Percentiles rank a stretch among this genome's conserved stretches.
Evolutionary conservation across 2,329 filamentous ascomycete species (phyloP).

Genomic region (Botrytis byssoidea): DNA sequence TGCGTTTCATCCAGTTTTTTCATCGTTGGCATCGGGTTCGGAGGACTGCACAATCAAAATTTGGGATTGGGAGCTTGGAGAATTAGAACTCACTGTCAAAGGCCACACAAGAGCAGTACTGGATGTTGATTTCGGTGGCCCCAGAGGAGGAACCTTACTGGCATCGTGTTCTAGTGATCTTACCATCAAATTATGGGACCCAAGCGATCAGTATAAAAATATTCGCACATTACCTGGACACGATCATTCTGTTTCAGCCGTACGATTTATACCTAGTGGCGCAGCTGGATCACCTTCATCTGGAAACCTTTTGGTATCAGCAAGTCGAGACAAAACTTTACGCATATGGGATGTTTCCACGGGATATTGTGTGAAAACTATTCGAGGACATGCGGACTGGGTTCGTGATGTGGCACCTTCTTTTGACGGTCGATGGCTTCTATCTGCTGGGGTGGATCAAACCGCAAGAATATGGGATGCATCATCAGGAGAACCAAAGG

Average conservation of each 20-base stretch:
- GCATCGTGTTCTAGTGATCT: slow-evolving; percentile 72
- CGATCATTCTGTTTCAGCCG: slow-evolving; percentile 85
- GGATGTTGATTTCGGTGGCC: slow-evolving; percentile 88
- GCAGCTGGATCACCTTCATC: slow-evolving; percentile 75
- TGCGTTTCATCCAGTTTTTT: slow-evolving; percentile 90
- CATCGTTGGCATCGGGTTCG: slow-evolving; percentile 83
- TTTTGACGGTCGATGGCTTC: slow-evolving; percentile 75
- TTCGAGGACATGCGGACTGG: slow-evolving; percentile 83
- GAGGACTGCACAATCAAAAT: slow-evolving; percentile 95
- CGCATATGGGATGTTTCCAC: slow-evolving; percentile 92
- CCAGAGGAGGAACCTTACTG: slow-evolving; percentile 73
- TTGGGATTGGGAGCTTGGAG: slow-evolving; percentile 94
- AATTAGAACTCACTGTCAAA: slow-evolving; percentile 86
- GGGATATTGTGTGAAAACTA: slow-evolving; percentile 88
- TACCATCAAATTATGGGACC: slow-evolving; percentile 95
- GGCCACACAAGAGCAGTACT: slow-evolving; percentile 86
- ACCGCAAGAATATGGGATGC: slow-evolving; percentile 85
- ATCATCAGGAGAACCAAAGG: slow-evolving; percentile 68
- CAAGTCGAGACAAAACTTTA: slow-evolving; percentile 80
- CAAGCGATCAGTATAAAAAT: slow-evolving; percentile 89
- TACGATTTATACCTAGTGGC: slow-evolving; percentile 84
- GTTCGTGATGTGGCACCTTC: slow-evolving; percentile 86
- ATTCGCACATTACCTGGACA: slow-evolving; percentile 88
- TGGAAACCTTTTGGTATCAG: slow-evolving; percentile 81
- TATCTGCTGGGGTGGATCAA: slow-evolving; percentile 81